These are phyloP conservation scores for Pachysolen tannophilus DNA, from an alignment of 805 yeast species.

Conservation along the genomic window DNA sequence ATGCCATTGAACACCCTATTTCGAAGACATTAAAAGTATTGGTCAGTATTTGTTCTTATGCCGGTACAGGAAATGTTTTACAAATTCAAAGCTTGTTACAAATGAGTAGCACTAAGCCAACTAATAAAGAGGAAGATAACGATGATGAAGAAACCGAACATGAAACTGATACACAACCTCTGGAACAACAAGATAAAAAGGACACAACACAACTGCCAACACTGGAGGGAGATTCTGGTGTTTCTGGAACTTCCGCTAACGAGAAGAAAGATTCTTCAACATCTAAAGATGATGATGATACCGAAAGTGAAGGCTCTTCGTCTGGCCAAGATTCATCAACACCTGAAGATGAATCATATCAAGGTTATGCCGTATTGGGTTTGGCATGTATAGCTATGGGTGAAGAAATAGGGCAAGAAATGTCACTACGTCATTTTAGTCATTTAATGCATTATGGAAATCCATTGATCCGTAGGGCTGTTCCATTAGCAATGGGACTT, in stretches of 20 bases:
- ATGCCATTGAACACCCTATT: conserved; percentile 93
- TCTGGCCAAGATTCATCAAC: conserved; percentile 23
- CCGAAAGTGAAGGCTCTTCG: conserved; percentile 24
- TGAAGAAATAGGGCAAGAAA: conserved; percentile 95
- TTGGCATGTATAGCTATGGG: conserved; percentile 95
- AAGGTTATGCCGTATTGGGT: conserved; percentile 90
- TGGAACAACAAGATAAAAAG: conserved; percentile 17
- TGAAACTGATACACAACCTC: conserved; percentile 28
- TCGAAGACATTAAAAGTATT: conserved; percentile 82
- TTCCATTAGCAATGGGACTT: conserved; percentile 97
- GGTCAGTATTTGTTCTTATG: conserved; percentile 88
- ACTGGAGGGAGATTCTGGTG: conserved; percentile 17
- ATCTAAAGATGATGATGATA: conserved; percentile 16
- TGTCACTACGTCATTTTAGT: conserved; percentile 94
- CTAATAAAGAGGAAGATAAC: conserved; percentile 48
- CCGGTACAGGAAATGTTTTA: conserved; percentile 96
- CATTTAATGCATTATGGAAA: conserved; percentile 98
- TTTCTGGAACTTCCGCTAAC: conserved; percentile 19
- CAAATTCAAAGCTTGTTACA: conserved; percentile 88
- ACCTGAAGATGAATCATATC: conserved; percentile 50
- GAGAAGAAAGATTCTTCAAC: conserved; percentile 16
- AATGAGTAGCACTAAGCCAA: conserved; percentile 72
- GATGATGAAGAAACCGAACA: conserved; percentile 46
- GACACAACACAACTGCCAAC: conserved; percentile 19
- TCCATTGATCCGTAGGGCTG: conserved; percentile 82